Evolutionary conservation across 2,329 filamentous ascomycete genomes (phyloP), one percentile per base, ranked within the genome.

Genomic region (Fusarium chlamydosporum): DNA sequence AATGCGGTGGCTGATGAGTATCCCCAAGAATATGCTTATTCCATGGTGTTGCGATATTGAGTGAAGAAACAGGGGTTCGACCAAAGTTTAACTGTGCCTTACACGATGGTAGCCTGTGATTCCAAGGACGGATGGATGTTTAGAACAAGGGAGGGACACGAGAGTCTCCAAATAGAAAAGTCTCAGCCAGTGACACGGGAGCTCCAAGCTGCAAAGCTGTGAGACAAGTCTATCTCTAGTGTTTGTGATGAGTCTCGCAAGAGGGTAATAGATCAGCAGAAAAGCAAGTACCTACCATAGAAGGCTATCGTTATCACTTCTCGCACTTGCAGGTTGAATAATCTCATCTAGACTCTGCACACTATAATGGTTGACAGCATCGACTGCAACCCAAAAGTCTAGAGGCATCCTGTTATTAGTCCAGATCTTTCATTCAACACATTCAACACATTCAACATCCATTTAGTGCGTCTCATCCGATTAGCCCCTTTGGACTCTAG

Each of bases 221-320:
- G 35, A 68, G 41, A 53, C 46, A 61, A 23, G 34, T 46, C 40
- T 41, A 15, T 15, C 16, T n/a, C 11, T 35, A 52, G 29, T 62
- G 65, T 67, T 37, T 70, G 35, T 69, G 61, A 63, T 43, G 47
- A 62, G 55, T 57, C 51, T 66, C 35, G 47, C 40, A 51, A 54
- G 40, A 34, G 35, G 40, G 54, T 23, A 20, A 47, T 56, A 46
- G 55, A 63, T 55, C 46, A 34, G 37, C 51, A 43, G 35, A 48
- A 34, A 56, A 50, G 37, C 47, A 34, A 35, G 27, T 34, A 48
- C 38, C 33, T 41, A 56, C n/a, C n/a, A n/a, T n/a, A n/a, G n/a
- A 26, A 38, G 20, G n/a, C n/a, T 40, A 42, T 27, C 33, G 35
- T 12, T 34, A 50, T 68, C 65, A 68, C 26, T 61, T 68, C 42